Base-by-base conservation (phyloP, 768 basidiomycete genomes). In the Tylopilus cervinicoccineus region DNA sequence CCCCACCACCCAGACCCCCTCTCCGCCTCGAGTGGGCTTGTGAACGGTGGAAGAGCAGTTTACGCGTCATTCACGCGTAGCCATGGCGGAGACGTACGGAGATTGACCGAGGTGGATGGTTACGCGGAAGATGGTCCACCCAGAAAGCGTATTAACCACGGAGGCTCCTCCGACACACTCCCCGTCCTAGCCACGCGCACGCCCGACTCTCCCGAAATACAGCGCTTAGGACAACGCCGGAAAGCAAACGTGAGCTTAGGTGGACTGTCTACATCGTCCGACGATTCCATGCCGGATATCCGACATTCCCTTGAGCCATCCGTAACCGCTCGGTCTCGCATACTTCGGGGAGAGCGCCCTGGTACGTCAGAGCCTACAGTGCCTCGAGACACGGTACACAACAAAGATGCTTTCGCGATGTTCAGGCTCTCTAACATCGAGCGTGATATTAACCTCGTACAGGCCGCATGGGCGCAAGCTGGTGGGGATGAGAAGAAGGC, bases 381-480 rank as follows among this genome's bases (percentile, higher is more conserved):
- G 24, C 50, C 55, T 20, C 59, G 56, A 23, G 58, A 63, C 7
- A 6, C 31, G n/a, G 26, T 23, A 0, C 56, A 55, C 9, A 55
- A 26, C 45, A 66, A 66, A 26, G 58, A 57, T 45, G 24, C 52
- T 19, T 86, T 80, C 53, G 78, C 68, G 32, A 73, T 73, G 42
- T 88, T 89, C 67, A 78, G 73, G 53, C 67, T 88, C 39, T 80
- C 79, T 0, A 80, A 84, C 66, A 81, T 84, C 17, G 66, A 68
- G 40, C 74, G 41, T 37, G 67, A 59, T 44, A 47, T 42, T 6
- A 14, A 33, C 59, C 72, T 41, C 63, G 69, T 87, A 28, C 74
- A 73, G 53, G 81, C 80, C n/a, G 88, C 88, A 4, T 89, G 86
- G 86, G 53, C 62, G 29, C 76, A 82, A 53, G 75, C 82, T 5